Base-by-base conservation (phyloP, 73 alveolate genomes). In the Paramecium primaurelia region DNA sequence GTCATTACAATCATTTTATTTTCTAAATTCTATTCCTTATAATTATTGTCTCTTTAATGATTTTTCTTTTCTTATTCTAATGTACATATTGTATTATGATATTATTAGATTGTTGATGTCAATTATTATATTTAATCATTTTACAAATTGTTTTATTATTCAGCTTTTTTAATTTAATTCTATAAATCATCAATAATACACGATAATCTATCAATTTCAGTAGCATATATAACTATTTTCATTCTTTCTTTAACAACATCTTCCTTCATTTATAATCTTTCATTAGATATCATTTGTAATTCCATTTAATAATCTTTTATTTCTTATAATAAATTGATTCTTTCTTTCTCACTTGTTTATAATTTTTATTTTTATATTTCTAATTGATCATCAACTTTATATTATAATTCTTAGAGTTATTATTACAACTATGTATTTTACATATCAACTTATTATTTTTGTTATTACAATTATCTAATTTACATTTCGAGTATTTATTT, bases 171-270 rank as follows among this genome's bases (percentile, higher is more conserved):
- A 64, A 64, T 64, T 32, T 64, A 12, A 10, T 64, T 64, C 28
- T 51, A 28, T 5, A 64, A 64, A 64, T 64, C 84, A 1, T 22
- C 25, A 64, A 64, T 64, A 3, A 64, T 51, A 64, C 47, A 2
- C 84, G 34, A 42, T 75, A 80, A 80, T 45, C 91, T 80, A 16
- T 80, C 91, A 80, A 80, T 47, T 45, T 80, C 91, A 47, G 77
- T 26, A 7, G 64, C 47, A 40, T 38, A 80, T 0, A 80, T 58
- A 4, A 80, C 47, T 45, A 80, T 80, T 80, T 58, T 80, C 77
- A 44, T 80, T 47, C 91, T 45, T 11, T 80, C 91, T 7, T 36
- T 45, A 44, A 44, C 7, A 8, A 32, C 0, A n/a, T 28, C 91
- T 25, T 28, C 44, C n/a, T 26, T 47, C 30, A 45, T 45, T 45